These are phyloP conservation scores for Kentomonas sorsogonicus DNA, from an alignment of 208 protist species.

Conservation along the genomic window DNA sequence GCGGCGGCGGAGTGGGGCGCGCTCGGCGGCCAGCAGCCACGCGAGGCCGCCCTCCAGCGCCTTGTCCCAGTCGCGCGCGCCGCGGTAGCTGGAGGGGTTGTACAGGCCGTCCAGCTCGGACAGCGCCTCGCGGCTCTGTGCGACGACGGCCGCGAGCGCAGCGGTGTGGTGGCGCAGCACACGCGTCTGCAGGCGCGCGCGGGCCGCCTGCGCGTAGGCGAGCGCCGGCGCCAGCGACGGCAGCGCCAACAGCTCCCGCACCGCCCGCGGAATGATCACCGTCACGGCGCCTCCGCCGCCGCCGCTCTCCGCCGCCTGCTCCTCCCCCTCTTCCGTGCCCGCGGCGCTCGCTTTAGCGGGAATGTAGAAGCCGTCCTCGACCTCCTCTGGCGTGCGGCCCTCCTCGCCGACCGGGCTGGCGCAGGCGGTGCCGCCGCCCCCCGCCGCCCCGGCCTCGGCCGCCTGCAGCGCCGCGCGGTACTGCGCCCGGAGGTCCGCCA, in stretches of 20 bases:
- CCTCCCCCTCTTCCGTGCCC: background rate
- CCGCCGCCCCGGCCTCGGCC: background rate
- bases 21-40: no score
- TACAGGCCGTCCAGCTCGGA: slow-evolving; percentile 28
- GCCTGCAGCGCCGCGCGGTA: background rate
- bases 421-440: background rate
- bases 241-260: background rate
- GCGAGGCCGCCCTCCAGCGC: no score
- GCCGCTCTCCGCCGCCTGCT: background rate
- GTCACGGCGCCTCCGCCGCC: no score
- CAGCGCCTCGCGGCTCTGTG: slow-evolving; percentile 22
- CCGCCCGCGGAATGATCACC: background rate
- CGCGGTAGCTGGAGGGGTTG: no score
- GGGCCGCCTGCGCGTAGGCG: slow-evolving; percentile 29
- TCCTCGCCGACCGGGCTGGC: no score
- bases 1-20: no score
- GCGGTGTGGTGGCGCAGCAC: no score
- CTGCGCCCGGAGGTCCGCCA: background rate
- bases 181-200: slow-evolving; percentile 27
- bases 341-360: background rate
- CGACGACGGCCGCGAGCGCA: slow-evolving; percentile 21
- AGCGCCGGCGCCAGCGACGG: slow-evolving; percentile 4
- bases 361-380: no score
- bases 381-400: no score
- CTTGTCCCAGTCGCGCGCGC: no score